Percentiles rank a stretch among this genome's conserved stretches.
These are phyloP conservation scores for Cornus controversa DNA, from an alignment of 148 eudicot genomes.

Conservation along the genomic window DNA sequence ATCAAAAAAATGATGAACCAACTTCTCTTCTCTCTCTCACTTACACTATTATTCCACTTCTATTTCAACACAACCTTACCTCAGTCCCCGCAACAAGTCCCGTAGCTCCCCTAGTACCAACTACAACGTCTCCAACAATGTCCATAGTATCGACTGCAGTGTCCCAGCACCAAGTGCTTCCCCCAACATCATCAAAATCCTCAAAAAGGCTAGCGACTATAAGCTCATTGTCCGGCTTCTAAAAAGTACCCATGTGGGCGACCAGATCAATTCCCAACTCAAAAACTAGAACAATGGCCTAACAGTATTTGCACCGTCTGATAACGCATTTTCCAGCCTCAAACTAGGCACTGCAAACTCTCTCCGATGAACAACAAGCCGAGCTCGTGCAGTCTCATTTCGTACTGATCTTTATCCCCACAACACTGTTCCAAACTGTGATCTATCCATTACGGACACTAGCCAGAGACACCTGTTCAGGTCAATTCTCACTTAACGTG, in stretches of 20 bases:
- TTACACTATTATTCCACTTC: conserved; percentile 20
- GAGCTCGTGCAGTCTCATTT: conserved; percentile 72
- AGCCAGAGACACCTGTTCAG: conserved; percentile 58
- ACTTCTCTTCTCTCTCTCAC: too few species aligned
- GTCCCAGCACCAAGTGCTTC: conserved; percentile 59
- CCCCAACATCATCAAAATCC: conserved; percentile 64
- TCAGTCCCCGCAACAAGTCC: too few species aligned
- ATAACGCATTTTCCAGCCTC: conserved; percentile 72
- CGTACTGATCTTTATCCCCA: conserved; percentile 51
- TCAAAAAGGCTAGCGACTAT: conserved; percentile 77
- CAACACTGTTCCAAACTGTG: conserved; percentile 64
- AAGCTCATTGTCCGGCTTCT: conserved; percentile 63
- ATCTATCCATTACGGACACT: conserved; percentile 87
- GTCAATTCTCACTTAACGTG: conserved; percentile 71
- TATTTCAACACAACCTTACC: conserved; percentile 31
- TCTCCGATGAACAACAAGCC: conserved; percentile 64
- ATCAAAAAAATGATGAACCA: conserved; percentile 17
- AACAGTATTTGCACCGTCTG: conserved; percentile 81
- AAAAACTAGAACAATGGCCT: conserved; percentile 77
- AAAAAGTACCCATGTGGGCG: conserved; percentile 47
- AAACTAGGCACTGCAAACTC: conserved; percentile 71
- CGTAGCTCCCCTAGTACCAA: too few species aligned
- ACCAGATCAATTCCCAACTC: conserved; percentile 76
- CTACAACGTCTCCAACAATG: too few species aligned
- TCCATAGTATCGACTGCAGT: too few species aligned